Conservation (phyloP, 2,329 filamentous ascomycete genomes). For the Fusarium sterilihyphosum region DNA sequence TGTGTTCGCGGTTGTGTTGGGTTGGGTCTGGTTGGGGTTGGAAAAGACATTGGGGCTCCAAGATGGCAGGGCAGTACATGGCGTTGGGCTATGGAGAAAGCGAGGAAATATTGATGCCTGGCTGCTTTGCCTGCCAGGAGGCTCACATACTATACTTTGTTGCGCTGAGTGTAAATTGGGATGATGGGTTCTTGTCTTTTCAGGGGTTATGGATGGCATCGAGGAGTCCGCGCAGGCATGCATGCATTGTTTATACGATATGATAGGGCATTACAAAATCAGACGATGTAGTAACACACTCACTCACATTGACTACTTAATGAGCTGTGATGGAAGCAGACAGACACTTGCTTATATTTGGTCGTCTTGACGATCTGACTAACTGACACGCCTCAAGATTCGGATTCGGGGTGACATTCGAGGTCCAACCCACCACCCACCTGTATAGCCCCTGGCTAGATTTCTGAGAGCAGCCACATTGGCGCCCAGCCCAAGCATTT, state of each 20-base stretch:
- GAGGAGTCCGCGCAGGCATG: slow-evolving; percentile 23
- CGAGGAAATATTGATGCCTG: slow-evolving; percentile 19
- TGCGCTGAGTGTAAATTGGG: slow-evolving; percentile 11
- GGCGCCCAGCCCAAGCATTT: slow-evolving; percentile 58
- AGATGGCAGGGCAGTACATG: slow-evolving; percentile 27
- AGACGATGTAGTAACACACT: slow-evolving; percentile 17
- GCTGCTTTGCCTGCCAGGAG: slow-evolving; percentile 1
- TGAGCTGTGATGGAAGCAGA: background rate
- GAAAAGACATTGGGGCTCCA: slow-evolving; percentile 24
- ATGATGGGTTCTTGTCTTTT: slow-evolving; percentile 15
- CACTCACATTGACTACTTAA: background rate
- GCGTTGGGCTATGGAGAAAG: slow-evolving; percentile 40
- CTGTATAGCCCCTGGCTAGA: slow-evolving; percentile 56
- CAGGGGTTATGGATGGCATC: slow-evolving; percentile 20
- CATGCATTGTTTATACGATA: slow-evolving; percentile 33
- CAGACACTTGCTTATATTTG: background rate
- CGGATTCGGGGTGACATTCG: slow-evolving; percentile 66
- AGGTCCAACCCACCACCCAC: slow-evolving; percentile 73
- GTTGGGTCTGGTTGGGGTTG: slow-evolving; percentile 20
- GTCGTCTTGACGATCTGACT: background rate
- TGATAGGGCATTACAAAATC: slow-evolving; percentile 28
- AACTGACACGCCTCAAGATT: slow-evolving; percentile 53
- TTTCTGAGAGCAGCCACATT: slow-evolving; percentile 52
- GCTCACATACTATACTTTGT: slow-evolving; percentile 15
- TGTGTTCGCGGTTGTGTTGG: slow-evolving; percentile 13